These are phyloP conservation scores for Magnusiomyces clavatus DNA, from an alignment of 1,139 yeast species.

Conservation along the genomic window DNA sequence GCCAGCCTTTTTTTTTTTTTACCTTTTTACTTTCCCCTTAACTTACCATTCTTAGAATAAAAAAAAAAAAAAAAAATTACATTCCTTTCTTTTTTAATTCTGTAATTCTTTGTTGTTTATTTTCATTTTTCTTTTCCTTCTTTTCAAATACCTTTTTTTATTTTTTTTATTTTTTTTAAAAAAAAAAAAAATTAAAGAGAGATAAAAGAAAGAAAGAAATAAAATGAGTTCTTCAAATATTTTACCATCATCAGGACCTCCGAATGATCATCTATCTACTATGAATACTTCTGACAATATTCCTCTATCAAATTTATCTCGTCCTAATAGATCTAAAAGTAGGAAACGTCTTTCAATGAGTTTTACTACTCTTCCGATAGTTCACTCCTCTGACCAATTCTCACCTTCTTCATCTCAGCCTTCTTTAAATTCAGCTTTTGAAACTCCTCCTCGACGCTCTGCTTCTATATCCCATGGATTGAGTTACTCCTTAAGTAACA, in stretches of 20 bases:
- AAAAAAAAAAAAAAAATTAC: constrained; percentile 2
- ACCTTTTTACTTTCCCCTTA: too few species aligned
- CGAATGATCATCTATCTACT: neutral
- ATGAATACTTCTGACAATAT: constrained; percentile 13
- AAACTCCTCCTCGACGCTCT: neutral
- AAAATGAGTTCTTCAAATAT: neutral
- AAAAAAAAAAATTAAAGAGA: neutral
- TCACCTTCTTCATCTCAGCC: constrained; percentile 6
- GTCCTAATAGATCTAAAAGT: too few species aligned
- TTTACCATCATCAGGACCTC: neutral
- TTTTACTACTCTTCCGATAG: constrained; percentile 24
- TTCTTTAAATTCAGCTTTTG: constrained; percentile 3
- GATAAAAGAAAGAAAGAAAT: too few species aligned
- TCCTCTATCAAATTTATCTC: too few species aligned
- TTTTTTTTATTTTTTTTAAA: neutral
- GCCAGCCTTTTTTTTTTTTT: too few species aligned
- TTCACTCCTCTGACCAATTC: constrained; percentile 8
- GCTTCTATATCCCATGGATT: neutral
- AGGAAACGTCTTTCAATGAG: constrained; percentile 25
- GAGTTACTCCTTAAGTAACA: neutral
- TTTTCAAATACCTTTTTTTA: neutral
- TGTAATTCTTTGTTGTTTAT: neutral
- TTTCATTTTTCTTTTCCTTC: neutral
- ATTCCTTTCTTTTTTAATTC: neutral
- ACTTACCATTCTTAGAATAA: neutral